Base-by-base conservation (phyloP, 139 green algal genomes). In the Haematococcus sp. region DNA sequence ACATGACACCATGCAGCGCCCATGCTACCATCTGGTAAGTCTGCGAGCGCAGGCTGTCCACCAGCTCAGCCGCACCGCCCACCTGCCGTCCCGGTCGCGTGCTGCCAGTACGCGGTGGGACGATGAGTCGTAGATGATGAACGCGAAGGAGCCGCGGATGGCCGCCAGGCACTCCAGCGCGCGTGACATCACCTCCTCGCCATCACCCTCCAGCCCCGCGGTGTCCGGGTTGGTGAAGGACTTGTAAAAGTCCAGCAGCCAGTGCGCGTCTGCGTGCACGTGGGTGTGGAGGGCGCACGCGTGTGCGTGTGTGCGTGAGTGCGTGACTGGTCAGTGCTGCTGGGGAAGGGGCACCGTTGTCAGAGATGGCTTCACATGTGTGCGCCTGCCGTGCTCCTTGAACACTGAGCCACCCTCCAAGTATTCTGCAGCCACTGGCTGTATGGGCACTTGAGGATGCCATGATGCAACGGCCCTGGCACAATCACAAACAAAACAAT, bases 191-290 rank as follows among this genome's bases (percentile, higher is more conserved):
- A 83, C 52, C 59, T 81, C 77, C 15, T 59, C 58, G 3, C 20
- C 31, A 3, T 52, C 61, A 17, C 40, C 17, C 31, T 68, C 61
- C 31, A 68, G 20, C 7, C 40, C 40, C 7, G 40, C 40, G 23
- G 56, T 30, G 58, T 22, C 70, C 20, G 72, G 44, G 19, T 65
- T 40, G 15, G 72, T 68, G 49, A 78, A 74, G 15, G 76, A 81
- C 75, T 60, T 69, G 79, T 93, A 93, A 66, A 92, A 92, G 66
- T 90, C 76, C 4, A 92, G 79, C 43, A 92, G 81, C 84, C 82
- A 91, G 56, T 84, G 70, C 20, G 88, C 87, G 32, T 93, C 88
- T 49, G 40, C 11, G 40, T 7, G n/a, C n/a, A n/a, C n/a, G n/a
- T n/a, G n/a, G n/a, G n/a, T n/a, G n/a, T n/a, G n/a, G n/a, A n/a